Evolutionary conservation across 1,284 basidiomycete species (phyloP).

Genomic region (Earliella scabrosa): DNA sequence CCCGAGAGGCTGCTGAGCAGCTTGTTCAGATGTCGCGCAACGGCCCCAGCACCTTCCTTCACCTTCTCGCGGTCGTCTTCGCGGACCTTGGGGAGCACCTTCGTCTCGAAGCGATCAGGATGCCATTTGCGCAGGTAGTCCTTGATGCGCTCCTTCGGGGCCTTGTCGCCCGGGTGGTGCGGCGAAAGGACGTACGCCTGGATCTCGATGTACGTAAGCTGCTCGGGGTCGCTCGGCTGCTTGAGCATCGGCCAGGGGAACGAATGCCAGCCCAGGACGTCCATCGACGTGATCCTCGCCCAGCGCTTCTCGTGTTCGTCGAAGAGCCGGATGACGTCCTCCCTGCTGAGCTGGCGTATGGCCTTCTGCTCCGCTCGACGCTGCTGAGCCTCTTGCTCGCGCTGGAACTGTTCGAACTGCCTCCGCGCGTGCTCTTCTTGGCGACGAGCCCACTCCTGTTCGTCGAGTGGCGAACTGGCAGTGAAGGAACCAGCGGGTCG

Average conservation of each 20-base stretch:
- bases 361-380: constrained; percentile 42
- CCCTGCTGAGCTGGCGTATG: constrained; percentile 51
- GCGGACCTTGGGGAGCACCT: constrained; percentile 47
- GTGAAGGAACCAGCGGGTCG: constrained; percentile 15
- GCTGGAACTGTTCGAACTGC: constrained; percentile 62
- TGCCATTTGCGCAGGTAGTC: constrained; percentile 57
- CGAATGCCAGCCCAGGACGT: constrained; percentile 52
- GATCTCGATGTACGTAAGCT: constrained; percentile 58
- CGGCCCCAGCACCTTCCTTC: constrained; percentile 45
- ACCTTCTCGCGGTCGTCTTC: constrained; percentile 47
- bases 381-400: constrained; percentile 55
- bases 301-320: constrained; percentile 63
- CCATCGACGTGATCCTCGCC: constrained; percentile 45
- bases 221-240: constrained; percentile 56
- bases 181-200: constrained; percentile 62
- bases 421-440: constrained; percentile 58
- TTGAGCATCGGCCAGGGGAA: constrained; percentile 77
- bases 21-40: constrained; percentile 61
- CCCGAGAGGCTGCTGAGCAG: constrained; percentile 35
- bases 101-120: constrained; percentile 47
- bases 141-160: constrained; percentile 61
- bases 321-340: constrained; percentile 56
- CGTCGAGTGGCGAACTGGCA: constrained; percentile 21
- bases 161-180: constrained; percentile 53
- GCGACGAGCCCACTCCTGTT: constrained; percentile 58